Evolutionary conservation across 768 basidiomycete genomes (phyloP), one percentile per base, ranked within the genome.

Genomic region (Collybia mongolica): DNA sequence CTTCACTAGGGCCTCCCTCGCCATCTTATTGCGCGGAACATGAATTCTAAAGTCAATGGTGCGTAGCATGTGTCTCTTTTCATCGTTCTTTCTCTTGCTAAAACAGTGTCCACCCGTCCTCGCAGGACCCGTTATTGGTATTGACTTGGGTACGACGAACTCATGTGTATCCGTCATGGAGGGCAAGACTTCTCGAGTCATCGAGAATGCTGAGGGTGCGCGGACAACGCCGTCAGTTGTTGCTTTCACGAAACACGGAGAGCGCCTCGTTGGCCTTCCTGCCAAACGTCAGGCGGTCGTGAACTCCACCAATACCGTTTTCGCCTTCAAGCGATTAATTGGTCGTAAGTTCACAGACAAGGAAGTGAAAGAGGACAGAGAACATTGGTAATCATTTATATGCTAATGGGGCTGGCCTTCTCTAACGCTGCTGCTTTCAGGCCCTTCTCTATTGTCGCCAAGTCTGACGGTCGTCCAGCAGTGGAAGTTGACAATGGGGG

Each of bases 141-240:
- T 98, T 76, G 95, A 98, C 75, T 78, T 98, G 76, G 95, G 93
- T 36, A 93, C 90, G 35, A 93, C 91, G 24, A 91, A 92, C 70
- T 93, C 91, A 43, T 93, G 90, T 68, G 92, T 94, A 51, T 84
- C 89, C 43, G 81, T 97, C 54, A 97, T 96, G 92, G 95, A 98
- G 75, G 95, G 93, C 59, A 86, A 96, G 75, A 88, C 86, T 29
- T 83, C 95, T 44, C 88, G 91, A 58, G 96, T 98, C 56, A 88
- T 99, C 59, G 97, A 98, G 74, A 98, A 98, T 76, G 76, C 95
- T 5, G 96, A 98, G 76, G 96, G 97, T 76, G 90, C 90, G 50
- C 86, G 97, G 59, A 98, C 97, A 55, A 99, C 97, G 14, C 97
- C 97, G 2, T 99, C 97, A 35, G 93, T 98, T 49, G 93, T 98